These are phyloP conservation scores for Gynandropsis gynandra DNA, from an alignment of 345 rosid genomes.

Conservation along the genomic window DNA sequence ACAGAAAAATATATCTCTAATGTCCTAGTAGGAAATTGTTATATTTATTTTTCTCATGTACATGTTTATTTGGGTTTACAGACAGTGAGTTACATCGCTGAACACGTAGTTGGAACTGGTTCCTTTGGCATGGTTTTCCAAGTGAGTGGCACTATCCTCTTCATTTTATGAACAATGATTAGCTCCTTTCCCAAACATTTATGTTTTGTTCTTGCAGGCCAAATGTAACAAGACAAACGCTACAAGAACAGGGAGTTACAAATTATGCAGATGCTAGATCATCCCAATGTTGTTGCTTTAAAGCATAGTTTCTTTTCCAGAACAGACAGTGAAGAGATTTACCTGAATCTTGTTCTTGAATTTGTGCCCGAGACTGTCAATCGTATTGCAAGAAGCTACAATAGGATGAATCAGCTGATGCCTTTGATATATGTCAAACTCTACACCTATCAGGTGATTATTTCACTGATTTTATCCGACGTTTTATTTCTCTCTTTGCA, in stretches of 20 bases:
- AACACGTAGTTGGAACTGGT: conserved; percentile 93
- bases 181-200: conserved; percentile 4
- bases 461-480: conserved; percentile 9
- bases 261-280: conserved; percentile 94
- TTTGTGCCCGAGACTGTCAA: conserved; percentile 88
- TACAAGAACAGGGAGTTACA: conserved; percentile 91
- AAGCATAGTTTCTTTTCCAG: conserved; percentile 83
- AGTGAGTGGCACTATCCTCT: conserved; percentile 35
- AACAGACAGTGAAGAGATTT: conserved; percentile 81
- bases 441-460: conserved; percentile 73
- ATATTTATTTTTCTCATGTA: conserved; percentile 16
- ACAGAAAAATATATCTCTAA: conserved; percentile 25
- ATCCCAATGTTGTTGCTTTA: conserved; percentile 83
- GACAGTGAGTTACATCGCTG: conserved; percentile 82
- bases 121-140: conserved; percentile 89
- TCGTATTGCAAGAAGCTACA: conserved; percentile 73
- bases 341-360: conserved; percentile 84
- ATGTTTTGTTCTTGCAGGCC: conserved; percentile 50
- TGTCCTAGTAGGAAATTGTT: not conserved
- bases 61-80: conserved; percentile 33
- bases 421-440: conserved; percentile 88
- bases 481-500: not conserved
- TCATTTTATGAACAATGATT: conserved; percentile 12
- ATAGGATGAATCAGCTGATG: conserved; percentile 73
- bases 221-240: conserved; percentile 92